phyloP scores from a whole-genome alignment of 2,329 filamentous ascomycete genomes.

The Decorospora gaudefroyi region DNA sequence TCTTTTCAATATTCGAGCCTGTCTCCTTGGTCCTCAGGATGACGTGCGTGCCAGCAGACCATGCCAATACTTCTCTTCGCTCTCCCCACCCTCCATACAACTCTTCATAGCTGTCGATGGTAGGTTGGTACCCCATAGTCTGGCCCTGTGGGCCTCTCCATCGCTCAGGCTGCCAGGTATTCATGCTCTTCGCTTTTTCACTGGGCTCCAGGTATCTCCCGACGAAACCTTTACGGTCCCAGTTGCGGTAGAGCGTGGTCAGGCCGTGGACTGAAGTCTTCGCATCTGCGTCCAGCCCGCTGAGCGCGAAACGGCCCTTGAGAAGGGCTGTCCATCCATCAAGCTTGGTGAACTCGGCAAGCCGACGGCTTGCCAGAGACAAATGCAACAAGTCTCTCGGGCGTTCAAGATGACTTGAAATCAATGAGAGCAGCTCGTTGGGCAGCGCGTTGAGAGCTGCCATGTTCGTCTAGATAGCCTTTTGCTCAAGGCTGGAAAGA shows the following conservation, averaged over 20 bases:
- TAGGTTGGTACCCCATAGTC: conserved; percentile 64
- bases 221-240: conserved; percentile 61
- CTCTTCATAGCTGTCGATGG: conserved; percentile 62
- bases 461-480: conserved; percentile 16
- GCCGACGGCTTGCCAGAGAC: conserved; percentile 28
- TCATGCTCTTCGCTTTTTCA: conserved; percentile 44
- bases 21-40: conserved; percentile 56
- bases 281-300: conserved; percentile 34
- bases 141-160: conserved; percentile 52
- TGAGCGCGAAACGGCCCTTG: conserved; percentile 37
- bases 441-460: conserved; percentile 34
- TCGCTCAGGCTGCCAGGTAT: conserved; percentile 40
- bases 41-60: conserved; percentile 64
- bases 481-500: neutral
- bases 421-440: conserved; percentile 42
- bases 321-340: conserved; percentile 45
- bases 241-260: conserved; percentile 61
- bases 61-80: conserved; percentile 61
- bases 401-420: conserved; percentile 36
- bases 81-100: conserved; percentile 48
- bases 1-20: conserved; percentile 32
- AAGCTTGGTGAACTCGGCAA: conserved; percentile 33
- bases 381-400: conserved; percentile 35
- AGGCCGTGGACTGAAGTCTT: conserved; percentile 56
- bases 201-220: conserved; percentile 58